phyloP scores from a whole-genome alignment of 129 eudicot species.

The Scalesia atractyloides region DNA sequence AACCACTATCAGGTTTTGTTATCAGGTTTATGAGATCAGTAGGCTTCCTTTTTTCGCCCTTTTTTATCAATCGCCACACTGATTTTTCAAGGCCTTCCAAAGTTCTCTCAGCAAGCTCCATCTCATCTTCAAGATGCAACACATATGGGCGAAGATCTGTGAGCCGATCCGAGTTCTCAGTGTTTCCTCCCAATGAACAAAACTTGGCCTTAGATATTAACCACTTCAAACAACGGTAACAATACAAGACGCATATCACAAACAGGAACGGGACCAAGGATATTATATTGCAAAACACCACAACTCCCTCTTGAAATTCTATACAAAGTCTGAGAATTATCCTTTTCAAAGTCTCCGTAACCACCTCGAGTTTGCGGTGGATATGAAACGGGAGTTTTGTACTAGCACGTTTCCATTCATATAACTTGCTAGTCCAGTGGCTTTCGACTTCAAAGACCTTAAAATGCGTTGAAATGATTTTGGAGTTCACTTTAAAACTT shows the following conservation, averaged over 20 bases:
- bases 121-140: constrained; percentile 11
- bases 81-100: constrained; percentile 3
- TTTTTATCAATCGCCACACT: constrained; percentile 23
- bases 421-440: constrained; percentile 13
- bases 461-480: neutral
- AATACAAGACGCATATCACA: neutral
- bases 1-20: neutral
- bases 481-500: neutral
- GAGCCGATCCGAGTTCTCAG: no score
- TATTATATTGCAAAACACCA: constrained; percentile 8
- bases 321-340: neutral
- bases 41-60: no score
- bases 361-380: neutral
- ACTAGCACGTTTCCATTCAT: neutral
- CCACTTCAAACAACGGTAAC: neutral
- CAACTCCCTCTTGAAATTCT: constrained; percentile 3
- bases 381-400: neutral
- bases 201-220: no score
- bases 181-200: no score
- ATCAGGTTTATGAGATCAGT: no score
- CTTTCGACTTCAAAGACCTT: neutral
- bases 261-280: neutral
- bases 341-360: neutral
- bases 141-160: neutral
- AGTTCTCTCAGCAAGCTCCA: constrained; percentile 14